These are phyloP conservation scores for Alternaria gansuensis DNA, from an alignment of 2,329 filamentous ascomycete genomes.

Conservation along the genomic window DNA sequence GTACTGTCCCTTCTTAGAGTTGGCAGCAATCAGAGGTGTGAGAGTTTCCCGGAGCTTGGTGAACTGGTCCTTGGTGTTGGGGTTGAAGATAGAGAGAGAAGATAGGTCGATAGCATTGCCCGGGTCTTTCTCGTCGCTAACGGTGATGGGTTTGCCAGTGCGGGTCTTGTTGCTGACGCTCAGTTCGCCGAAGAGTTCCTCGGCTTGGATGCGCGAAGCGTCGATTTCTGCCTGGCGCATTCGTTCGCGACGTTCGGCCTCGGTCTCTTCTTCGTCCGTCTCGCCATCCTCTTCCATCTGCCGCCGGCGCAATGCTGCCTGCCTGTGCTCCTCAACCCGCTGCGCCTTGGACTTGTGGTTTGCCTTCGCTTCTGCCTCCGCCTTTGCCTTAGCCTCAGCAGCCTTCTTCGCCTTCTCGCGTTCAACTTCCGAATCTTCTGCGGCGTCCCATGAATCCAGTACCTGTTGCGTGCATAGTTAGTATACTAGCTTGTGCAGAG, in stretches of 20 bases:
- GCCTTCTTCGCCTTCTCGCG: slow-evolving; percentile 93
- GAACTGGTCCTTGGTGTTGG: slow-evolving; percentile 86
- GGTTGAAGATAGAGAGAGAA: slow-evolving; percentile 84
- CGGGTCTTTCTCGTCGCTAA: slow-evolving; percentile 77
- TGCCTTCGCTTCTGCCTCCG: slow-evolving; percentile 84
- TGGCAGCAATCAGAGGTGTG: slow-evolving; percentile 76
- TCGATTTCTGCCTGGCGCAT: slow-evolving; percentile 84
- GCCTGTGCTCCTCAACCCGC: slow-evolving; percentile 81
- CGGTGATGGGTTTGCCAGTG: slow-evolving; percentile 70
- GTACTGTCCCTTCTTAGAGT: slow-evolving; percentile 90
- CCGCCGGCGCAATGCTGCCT: slow-evolving; percentile 65
- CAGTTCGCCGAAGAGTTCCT: slow-evolving; percentile 85
- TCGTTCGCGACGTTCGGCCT: slow-evolving; percentile 75
- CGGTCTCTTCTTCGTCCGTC: slow-evolving; percentile 75
- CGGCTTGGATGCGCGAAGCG: slow-evolving; percentile 85
- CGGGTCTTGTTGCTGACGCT: slow-evolving; percentile 75
- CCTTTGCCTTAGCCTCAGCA: slow-evolving; percentile 85
- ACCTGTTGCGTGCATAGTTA: slow-evolving; percentile 66
- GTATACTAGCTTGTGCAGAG: slow-evolving; percentile 24
- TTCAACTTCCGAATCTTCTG: slow-evolving; percentile 95
- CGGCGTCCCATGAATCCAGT: slow-evolving; percentile 95
- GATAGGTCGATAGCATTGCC: slow-evolving; percentile 82
- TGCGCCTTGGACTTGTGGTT: slow-evolving; percentile 90
- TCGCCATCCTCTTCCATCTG: slow-evolving; percentile 65
- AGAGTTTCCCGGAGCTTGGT: slow-evolving; percentile 78